phyloP scores from a whole-genome alignment of 176 grass and related monocot genomes.

The Cenchrus americanus region DNA sequence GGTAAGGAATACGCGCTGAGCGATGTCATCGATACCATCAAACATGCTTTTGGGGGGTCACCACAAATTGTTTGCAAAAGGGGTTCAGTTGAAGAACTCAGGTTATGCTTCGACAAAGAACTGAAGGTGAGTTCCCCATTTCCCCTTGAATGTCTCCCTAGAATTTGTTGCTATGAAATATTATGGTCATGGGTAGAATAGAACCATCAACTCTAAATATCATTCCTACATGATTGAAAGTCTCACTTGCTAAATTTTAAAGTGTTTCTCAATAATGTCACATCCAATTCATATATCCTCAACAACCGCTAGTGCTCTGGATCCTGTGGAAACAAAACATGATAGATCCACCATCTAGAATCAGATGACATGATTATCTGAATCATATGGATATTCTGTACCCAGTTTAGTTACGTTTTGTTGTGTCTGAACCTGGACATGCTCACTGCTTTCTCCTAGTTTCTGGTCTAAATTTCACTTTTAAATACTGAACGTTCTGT shows the following conservation, averaged over 20 bases:
- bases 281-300: not conserved
- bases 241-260: constrained; percentile 17
- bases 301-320: not conserved
- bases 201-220: not conserved
- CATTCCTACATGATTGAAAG: not conserved
- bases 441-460: not conserved
- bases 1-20: constrained; percentile 56
- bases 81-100: constrained; percentile 81
- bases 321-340: not conserved
- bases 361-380: not conserved
- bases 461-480: not conserved
- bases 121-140: constrained; percentile 66
- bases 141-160: not conserved
- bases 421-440: not conserved
- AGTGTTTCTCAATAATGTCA: constrained; percentile 3
- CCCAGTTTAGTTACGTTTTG: not conserved
- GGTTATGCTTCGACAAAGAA: constrained; percentile 92
- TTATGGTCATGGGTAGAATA: not conserved
- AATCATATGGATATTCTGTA: not conserved
- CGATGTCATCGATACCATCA: constrained; percentile 61
- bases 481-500: not conserved
- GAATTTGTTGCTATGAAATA: constrained; percentile 8
- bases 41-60: constrained; percentile 68
- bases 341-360: not conserved
- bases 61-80: constrained; percentile 71